Conservation (phyloP, 331 rosid genomes). For the Saraca asoca region DNA sequence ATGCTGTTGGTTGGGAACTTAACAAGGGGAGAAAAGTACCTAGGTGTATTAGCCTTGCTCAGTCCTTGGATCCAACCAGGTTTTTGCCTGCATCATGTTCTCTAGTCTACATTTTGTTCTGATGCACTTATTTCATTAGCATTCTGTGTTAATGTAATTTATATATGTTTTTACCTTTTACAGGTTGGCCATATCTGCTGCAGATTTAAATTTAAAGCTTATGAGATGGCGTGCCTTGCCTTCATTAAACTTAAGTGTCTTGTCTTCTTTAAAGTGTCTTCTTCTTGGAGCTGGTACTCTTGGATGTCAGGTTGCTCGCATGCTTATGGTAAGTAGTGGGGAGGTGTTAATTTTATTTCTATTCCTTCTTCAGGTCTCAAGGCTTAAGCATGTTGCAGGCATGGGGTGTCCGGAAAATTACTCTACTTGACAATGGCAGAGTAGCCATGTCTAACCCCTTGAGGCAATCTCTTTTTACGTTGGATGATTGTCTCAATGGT, state of each 20-base stretch:
- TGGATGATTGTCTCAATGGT: conserved; percentile 87
- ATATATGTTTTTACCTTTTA: conserved; percentile 27
- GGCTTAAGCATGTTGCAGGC: conserved; percentile 54
- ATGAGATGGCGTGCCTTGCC: conserved; percentile 99
- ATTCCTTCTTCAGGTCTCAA: conserved; percentile 21
- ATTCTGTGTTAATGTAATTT: neutral
- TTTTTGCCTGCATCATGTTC: conserved; percentile 29
- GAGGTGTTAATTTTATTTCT: conserved; percentile 6
- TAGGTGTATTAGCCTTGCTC: conserved; percentile 82
- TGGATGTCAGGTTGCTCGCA: conserved; percentile 99
- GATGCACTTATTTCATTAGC: neutral
- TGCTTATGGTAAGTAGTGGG: conserved; percentile 82
- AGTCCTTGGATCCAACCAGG: conserved; percentile 97
- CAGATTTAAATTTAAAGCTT: conserved; percentile 94
- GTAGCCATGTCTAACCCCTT: conserved; percentile 95
- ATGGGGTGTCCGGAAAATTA: conserved; percentile 70
- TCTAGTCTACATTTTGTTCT: neutral
- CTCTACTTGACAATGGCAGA: conserved; percentile 78
- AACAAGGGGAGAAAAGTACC: conserved; percentile 67
- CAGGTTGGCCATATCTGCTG: conserved; percentile 97
- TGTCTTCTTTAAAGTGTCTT: conserved; percentile 89
- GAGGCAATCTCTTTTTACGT: conserved; percentile 86
- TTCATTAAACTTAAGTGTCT: conserved; percentile 62
- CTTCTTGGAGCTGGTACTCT: conserved; percentile 98
- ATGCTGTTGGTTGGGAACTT: conserved; percentile 92